phyloP scores from a whole-genome alignment of 768 basidiomycete species.

The Candolleomyces efflorescens region DNA sequence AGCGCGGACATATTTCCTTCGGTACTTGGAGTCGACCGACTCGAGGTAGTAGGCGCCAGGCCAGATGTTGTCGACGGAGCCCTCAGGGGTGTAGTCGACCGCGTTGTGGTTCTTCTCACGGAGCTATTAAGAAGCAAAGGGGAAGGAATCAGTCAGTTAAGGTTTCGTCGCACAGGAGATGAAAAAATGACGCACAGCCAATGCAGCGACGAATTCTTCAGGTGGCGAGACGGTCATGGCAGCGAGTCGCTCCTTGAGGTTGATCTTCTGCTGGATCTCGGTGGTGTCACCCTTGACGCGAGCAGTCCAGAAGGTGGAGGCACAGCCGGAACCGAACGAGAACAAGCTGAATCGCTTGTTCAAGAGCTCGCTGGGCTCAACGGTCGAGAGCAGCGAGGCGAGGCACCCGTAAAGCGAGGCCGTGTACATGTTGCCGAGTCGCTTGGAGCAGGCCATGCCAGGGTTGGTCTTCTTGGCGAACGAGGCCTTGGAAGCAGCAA shows the following conservation, averaged over 20 bases:
- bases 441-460: constrained; percentile 80
- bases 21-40: constrained; percentile 84
- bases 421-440: constrained; percentile 98
- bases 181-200: constrained; percentile 46
- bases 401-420: constrained; percentile 94
- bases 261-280: constrained; percentile 76
- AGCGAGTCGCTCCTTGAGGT: constrained; percentile 72
- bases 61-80: constrained; percentile 90
- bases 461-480: constrained; percentile 78
- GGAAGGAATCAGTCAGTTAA: constrained; percentile 4
- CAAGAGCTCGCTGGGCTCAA: constrained; percentile 63
- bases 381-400: constrained; percentile 74
- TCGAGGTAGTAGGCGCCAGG: constrained; percentile 92
- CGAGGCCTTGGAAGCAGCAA: constrained; percentile 66
- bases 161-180: constrained; percentile 5
- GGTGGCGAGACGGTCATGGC: constrained; percentile 90
- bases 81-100: constrained; percentile 76
- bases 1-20: constrained; percentile 75
- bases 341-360: constrained; percentile 91
- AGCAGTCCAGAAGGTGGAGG: constrained; percentile 90
- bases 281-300: constrained; percentile 84
- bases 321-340: constrained; percentile 95
- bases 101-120: constrained; percentile 97
- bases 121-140: constrained; percentile 64
- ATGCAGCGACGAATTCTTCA: constrained; percentile 86